A percentile compares a stretch with the other conserved stretches of the same genome.
Conservation (phyloP, 1,284 basidiomycete species). For the Prillingera fragicola region DNA sequence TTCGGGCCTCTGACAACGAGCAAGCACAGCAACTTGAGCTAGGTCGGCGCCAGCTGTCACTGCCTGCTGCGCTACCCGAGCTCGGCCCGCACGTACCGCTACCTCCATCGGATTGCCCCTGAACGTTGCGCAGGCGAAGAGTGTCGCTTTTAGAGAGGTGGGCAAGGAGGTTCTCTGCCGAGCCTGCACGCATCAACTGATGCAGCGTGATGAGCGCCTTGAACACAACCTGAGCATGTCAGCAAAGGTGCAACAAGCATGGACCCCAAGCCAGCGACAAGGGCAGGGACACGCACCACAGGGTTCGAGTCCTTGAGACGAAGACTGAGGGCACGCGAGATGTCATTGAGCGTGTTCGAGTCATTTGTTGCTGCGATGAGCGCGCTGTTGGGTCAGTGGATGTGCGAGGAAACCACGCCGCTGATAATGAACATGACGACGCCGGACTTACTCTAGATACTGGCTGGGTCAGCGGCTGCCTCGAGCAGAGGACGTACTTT, state of each 20-base stretch:
- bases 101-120: conserved; percentile 52
- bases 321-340: conserved; percentile 76
- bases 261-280: neutral
- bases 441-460: conserved; percentile 46
- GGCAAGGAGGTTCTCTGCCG: conserved; percentile 81
- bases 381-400: conserved; percentile 57
- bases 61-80: no score
- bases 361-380: conserved; percentile 94
- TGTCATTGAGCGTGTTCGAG: conserved; percentile 84
- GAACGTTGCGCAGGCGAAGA: conserved; percentile 71
- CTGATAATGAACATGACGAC: conserved; percentile 3
- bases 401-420: neutral
- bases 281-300: conserved; percentile 57
- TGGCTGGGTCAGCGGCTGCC: conserved; percentile 11
- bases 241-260: neutral
- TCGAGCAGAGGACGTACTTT: conserved; percentile 57
- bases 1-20: neutral
- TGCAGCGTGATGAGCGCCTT: conserved; percentile 93
- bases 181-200: conserved; percentile 87
- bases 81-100: neutral
- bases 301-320: conserved; percentile 84
- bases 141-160: conserved; percentile 75
- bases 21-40: neutral
- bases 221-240: conserved; percentile 70
- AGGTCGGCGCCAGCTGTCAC: neutral